Evolutionary conservation across 2,329 filamentous ascomycete genomes (phyloP), one percentile per base, ranked within the genome.

Genomic region (Penicillium sp.): DNA sequence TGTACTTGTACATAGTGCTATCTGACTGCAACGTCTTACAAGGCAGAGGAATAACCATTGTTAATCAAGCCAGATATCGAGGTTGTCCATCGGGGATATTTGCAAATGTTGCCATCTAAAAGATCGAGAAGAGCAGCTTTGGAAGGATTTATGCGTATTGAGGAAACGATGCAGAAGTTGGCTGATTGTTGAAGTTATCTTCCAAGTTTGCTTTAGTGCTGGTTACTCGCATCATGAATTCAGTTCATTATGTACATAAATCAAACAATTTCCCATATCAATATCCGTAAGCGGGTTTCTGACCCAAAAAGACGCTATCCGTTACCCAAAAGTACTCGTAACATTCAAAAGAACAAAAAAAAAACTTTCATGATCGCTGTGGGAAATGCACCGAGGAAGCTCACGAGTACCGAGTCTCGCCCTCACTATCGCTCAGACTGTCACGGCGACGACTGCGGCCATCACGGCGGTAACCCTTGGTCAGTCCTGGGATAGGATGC

Each of bases 401-500:
- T 65, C 44, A 67, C 22, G 62, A 65, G 38, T 65, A 67, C n/a
- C 65, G 62, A 48, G 66, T 72, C 45, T 70, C 67, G 10, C 70
- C 72, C 29, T 81, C 80, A 58, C 79, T 82, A 57, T 83, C 81
- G 64, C 80, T 82, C 69, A 83, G 65, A 63, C 78, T 81, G 58
- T 83, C 81, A 56, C 80, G 74, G 42, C 80, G 68, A 16, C 73
- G 70, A 36, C 77, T 72, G n/a, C 66, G 64, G 16, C 66, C 66
- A 34, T 72, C 70, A 27, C 73, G 72, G 10, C 73, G 68, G 50
- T 76, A 76, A 9, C 73, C 74, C 58, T 74, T 73, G 54, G 75
- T 81, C 62, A 84, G 60, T 0, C 79, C 81, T 0, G 83, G 81
- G 45, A 85, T 81, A 8, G 82, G 77, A 68, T 83, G 82, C 24